Percentiles rank a stretch among this genome's conserved stretches.
Conservation (phyloP, 2,329 filamentous ascomycete species). For the Cladosporium sp. region DNA sequence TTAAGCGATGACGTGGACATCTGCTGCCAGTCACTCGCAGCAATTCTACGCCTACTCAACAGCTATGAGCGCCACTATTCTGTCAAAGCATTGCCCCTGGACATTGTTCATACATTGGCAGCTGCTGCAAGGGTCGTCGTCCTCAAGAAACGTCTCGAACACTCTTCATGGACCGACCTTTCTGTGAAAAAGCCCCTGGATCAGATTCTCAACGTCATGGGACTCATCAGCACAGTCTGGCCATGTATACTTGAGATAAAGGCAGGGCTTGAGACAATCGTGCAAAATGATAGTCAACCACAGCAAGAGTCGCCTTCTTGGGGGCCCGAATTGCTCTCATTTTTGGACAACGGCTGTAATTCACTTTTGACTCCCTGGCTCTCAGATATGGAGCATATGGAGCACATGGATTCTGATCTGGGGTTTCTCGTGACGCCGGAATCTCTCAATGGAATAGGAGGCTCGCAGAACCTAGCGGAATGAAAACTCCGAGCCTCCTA, state of each 20-base stretch:
- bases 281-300: constrained; percentile 53
- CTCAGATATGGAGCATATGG: not conserved
- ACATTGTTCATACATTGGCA: constrained; percentile 3
- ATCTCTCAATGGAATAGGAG: not conserved
- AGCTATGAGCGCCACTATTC: constrained; percentile 6
- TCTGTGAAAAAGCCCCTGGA: constrained; percentile 5
- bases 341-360: constrained; percentile 5
- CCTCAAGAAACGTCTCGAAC: constrained; percentile 10
- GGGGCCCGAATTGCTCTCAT: constrained; percentile 37
- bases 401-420: not conserved
- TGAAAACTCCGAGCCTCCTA: not conserved
- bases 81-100: not conserved
- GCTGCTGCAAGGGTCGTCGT: not conserved
- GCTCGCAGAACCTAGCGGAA: not conserved
- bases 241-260: constrained; percentile 3
- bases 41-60: constrained; percentile 6
- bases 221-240: not conserved
- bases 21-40: constrained; percentile 3
- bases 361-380: constrained; percentile 1
- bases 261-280: not conserved
- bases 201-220: not conserved
- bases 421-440: not conserved
- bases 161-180: not conserved
- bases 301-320: constrained; percentile 75
- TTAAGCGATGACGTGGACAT: not conserved